phyloP scores from a whole-genome alignment of 139 green algal genomes.

The Picochlorum costavermella region DNA sequence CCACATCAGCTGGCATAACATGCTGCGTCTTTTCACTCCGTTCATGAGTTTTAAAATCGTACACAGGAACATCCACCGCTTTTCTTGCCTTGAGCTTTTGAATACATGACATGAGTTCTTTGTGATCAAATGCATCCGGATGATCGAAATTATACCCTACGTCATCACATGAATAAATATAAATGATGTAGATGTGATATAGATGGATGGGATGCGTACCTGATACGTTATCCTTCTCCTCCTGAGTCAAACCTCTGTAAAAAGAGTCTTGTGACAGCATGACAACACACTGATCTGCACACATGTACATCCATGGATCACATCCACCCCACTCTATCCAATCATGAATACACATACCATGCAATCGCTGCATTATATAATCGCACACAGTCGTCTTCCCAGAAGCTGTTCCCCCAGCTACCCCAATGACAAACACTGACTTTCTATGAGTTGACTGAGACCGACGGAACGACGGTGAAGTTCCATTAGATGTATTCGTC shows the following conservation, averaged over 20 bases:
- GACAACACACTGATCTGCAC: slow-evolving; percentile 78
- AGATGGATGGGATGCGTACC: slow-evolving; percentile 2
- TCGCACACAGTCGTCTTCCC: slow-evolving; percentile 92
- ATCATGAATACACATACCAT: slow-evolving; percentile 29
- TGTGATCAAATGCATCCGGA: slow-evolving; percentile 76
- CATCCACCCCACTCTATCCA: background rate
- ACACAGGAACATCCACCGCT: slow-evolving; percentile 78
- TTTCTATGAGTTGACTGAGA: background rate
- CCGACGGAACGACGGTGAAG: background rate
- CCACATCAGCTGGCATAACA: slow-evolving; percentile 84
- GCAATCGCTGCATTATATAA: slow-evolving; percentile 81
- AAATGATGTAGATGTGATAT: no score
- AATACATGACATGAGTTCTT: slow-evolving; percentile 54
- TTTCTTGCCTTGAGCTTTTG: slow-evolving; percentile 30
- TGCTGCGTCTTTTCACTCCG: slow-evolving; percentile 40
- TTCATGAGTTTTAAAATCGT: slow-evolving; percentile 87
- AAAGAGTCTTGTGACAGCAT: slow-evolving; percentile 88
- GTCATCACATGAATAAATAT: background rate
- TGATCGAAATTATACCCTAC: slow-evolving; percentile 93
- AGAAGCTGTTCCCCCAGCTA: slow-evolving; percentile 34
- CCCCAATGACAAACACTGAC: slow-evolving; percentile 68
- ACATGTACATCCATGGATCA: background rate
- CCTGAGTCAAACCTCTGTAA: slow-evolving; percentile 67
- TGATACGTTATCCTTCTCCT: slow-evolving; percentile 57
- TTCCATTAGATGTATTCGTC: background rate